Conservation (phyloP, 2,329 filamentous ascomycete species). For the Beauveria asiatica region DNA sequence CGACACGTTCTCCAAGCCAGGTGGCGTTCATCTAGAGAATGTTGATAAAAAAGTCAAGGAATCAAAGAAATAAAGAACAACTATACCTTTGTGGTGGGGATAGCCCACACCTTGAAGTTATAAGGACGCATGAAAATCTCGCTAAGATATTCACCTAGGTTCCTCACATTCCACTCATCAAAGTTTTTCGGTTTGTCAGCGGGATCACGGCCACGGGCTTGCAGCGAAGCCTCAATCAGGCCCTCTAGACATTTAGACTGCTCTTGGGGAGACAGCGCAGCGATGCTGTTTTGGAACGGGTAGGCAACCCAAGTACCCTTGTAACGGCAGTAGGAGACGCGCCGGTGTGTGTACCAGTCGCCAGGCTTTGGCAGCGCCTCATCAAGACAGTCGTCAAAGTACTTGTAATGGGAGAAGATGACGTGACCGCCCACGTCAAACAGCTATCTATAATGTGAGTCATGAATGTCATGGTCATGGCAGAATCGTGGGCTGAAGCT, state of each 20-base stretch:
- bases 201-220: constrained; percentile 64
- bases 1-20: constrained; percentile 92
- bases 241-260: constrained; percentile 82
- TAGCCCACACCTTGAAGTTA: constrained; percentile 97
- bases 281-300: constrained; percentile 96
- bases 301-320: constrained; percentile 87
- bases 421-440: constrained; percentile 93
- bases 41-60: no score
- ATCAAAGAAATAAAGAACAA: neutral
- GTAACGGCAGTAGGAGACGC: constrained; percentile 90
- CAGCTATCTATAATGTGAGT: constrained; percentile 46
- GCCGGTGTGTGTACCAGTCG: constrained; percentile 90
- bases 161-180: constrained; percentile 87
- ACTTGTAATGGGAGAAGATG: constrained; percentile 97
- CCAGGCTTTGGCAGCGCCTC: neutral
- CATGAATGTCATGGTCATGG: neutral
- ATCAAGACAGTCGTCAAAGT: constrained; percentile 85
- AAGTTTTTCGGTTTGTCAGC: constrained; percentile 84
- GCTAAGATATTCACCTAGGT: constrained; percentile 74
- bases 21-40: constrained; percentile 77
- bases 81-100: constrained; percentile 75
- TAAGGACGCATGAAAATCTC: constrained; percentile 93
- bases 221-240: constrained; percentile 79
- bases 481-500: neutral
- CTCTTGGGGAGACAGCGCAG: constrained; percentile 85